Percentiles rank a stretch among this genome's conserved stretches.
Conservation (phyloP, 805 yeast genomes). For the Saturnispora zaruensis region DNA sequence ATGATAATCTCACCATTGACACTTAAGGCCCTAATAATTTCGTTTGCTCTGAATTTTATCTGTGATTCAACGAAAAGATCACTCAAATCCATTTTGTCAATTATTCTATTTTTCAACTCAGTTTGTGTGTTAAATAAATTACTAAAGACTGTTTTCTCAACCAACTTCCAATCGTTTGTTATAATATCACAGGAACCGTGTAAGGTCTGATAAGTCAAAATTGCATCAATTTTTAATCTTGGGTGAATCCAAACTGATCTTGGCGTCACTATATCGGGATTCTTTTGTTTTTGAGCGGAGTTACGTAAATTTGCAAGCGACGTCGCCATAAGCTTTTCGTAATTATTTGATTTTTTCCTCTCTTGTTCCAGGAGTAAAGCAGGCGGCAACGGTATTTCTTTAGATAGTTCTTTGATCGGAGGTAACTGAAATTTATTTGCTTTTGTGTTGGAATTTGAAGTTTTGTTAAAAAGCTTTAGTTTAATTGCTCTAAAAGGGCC, state of each 20-base stretch:
- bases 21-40: slow-evolving; percentile 16
- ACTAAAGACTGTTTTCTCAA: slow-evolving; percentile 23
- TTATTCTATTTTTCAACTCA: slow-evolving; percentile 15
- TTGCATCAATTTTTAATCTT: slow-evolving; percentile 25
- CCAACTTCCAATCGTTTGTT: slow-evolving; percentile 15
- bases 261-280: slow-evolving; percentile 17
- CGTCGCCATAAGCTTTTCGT: background rate
- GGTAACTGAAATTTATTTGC: background rate
- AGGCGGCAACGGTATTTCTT: background rate
- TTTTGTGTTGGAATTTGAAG: background rate
- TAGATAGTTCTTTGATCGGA: background rate
- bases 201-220: slow-evolving; percentile 23
- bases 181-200: slow-evolving; percentile 20
- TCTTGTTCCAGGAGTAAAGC: background rate
- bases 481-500: slow-evolving; percentile 25
- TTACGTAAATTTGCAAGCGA: slow-evolving; percentile 1
- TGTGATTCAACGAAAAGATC: background rate
- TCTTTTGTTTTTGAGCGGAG: background rate
- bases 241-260: slow-evolving; percentile 30
- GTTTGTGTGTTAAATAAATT: slow-evolving; percentile 17
- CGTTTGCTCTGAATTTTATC: slow-evolving; percentile 10
- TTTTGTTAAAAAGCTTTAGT: background rate
- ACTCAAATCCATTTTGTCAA: slow-evolving; percentile 17
- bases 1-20: slow-evolving; percentile 6
- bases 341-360: background rate